Percentiles rank a stretch among this genome's conserved stretches.
Evolutionary conservation across 176 grass and related monocot species (phyloP).

Genomic region (Cenchrus americanus): DNA sequence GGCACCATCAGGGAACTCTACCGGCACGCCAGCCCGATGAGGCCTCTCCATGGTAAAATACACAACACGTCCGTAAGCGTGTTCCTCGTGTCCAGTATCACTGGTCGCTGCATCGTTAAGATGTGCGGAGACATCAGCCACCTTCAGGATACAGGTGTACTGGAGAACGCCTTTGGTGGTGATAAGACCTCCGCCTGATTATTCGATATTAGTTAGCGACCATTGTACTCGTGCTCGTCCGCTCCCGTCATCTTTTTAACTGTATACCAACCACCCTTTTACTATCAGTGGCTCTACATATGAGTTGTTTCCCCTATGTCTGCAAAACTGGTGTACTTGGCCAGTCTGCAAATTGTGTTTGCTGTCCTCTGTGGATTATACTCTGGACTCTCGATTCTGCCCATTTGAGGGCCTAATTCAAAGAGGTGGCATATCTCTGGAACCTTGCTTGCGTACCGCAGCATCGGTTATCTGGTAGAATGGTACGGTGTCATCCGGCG

Average conservation of each 20-base stretch:
- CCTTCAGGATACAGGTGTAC: constrained; percentile 56
- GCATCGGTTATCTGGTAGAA: no score
- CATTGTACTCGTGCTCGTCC: background rate
- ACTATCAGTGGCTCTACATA: background rate
- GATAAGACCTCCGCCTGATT: constrained; percentile 66
- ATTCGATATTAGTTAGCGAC: background rate
- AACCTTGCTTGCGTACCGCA: no score
- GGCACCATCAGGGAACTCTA: constrained; percentile 78
- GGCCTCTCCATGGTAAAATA: constrained; percentile 52
- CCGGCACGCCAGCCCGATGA: constrained; percentile 46
- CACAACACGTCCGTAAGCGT: constrained; percentile 78
- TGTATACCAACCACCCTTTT: constrained; percentile 3
- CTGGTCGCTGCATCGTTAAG: constrained; percentile 69
- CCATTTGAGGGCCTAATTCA: no score
- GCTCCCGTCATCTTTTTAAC: background rate
- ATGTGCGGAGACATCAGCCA: constrained; percentile 64
- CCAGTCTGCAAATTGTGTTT: no score
- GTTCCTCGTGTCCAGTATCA: constrained; percentile 60
- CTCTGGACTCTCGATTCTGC: no score
- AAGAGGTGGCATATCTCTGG: no score
- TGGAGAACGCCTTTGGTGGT: constrained; percentile 72
- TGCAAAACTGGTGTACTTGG: no score
- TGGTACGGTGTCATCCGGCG: no score
- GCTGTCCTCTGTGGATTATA: no score
- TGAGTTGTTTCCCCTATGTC: no score